Conservation (phyloP, 208 protist genomes). For the Novymonas esmeraldas region DNA sequence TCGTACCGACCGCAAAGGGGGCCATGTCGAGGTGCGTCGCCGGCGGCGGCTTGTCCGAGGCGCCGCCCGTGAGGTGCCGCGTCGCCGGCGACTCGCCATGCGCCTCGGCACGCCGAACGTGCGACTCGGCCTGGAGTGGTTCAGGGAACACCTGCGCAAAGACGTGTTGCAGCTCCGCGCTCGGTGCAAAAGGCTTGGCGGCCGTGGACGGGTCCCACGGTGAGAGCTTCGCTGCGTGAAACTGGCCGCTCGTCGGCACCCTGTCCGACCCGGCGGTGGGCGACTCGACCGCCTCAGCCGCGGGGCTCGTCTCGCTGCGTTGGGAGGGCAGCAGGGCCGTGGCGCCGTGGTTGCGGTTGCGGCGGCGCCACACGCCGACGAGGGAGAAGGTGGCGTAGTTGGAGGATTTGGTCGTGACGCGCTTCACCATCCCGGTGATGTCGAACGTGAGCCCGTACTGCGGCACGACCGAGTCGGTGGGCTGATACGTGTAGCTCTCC, state of each 20-base stretch:
- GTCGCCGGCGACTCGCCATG: background rate
- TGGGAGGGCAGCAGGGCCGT: constrained; percentile 22
- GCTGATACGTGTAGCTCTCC: constrained; percentile 81
- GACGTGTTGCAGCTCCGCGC: constrained; percentile 53
- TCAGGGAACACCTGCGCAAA: constrained; percentile 80
- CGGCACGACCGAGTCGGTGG: constrained; percentile 46
- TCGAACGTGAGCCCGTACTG: constrained; percentile 40
- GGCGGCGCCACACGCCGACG: constrained; percentile 63
- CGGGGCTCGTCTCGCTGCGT: background rate
- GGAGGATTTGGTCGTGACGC: constrained; percentile 51
- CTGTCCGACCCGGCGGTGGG: background rate
- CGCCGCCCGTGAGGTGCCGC: constrained; percentile 2
- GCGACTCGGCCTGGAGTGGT: constrained; percentile 56
- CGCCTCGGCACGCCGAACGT: constrained; percentile 41
- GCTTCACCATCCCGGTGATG: constrained; percentile 74
- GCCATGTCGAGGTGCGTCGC: constrained; percentile 61
- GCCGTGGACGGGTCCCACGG: constrained; percentile 49
- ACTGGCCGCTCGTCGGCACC: constrained; percentile 42
- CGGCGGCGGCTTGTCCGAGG: background rate
- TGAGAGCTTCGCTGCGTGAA: constrained; percentile 86
- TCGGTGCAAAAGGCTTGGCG: constrained; percentile 39
- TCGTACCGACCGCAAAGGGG: constrained; percentile 61
- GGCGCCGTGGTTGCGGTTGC: constrained; percentile 35
- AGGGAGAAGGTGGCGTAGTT: constrained; percentile 83
- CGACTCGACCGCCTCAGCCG: background rate